Evolutionary conservation across 768 basidiomycete genomes (phyloP).

Genomic region (Mycena floridula): DNA sequence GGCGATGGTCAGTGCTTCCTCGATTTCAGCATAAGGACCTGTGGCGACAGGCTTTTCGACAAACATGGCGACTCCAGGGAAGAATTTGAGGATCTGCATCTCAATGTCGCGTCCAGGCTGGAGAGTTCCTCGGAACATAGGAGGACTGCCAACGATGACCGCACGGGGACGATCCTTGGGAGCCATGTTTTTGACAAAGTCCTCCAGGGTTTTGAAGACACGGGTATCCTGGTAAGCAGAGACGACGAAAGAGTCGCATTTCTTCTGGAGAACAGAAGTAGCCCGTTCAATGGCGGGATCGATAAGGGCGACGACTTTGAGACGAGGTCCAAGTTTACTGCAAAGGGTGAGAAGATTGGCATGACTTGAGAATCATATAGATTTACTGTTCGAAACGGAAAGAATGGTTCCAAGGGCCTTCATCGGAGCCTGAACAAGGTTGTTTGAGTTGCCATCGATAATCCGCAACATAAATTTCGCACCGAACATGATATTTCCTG

Average conservation of each 20-base stretch:
- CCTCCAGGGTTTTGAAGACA: constrained; percentile 79
- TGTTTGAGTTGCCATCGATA: background rate
- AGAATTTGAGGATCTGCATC: constrained; percentile 76
- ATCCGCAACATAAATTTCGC: too few species aligned
- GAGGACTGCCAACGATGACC: constrained; percentile 87
- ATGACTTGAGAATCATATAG: constrained; percentile 2
- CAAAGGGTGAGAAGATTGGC: constrained; percentile 1
- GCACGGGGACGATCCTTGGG: constrained; percentile 68
- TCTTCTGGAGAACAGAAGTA: constrained; percentile 73
- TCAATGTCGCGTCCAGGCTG: constrained; percentile 80
- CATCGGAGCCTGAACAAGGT: constrained; percentile 71
- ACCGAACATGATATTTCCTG: constrained; percentile 99
- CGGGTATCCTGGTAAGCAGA: constrained; percentile 89
- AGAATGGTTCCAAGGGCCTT: constrained; percentile 91
- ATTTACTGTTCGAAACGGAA: constrained; percentile 85
- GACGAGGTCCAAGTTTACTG: constrained; percentile 91
- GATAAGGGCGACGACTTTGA: constrained; percentile 92
- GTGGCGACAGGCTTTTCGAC: constrained; percentile 92
- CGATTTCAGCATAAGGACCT: constrained; percentile 62
- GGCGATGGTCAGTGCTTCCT: constrained; percentile 65
- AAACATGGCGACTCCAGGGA: constrained; percentile 87
- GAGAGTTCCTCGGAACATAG: constrained; percentile 83
- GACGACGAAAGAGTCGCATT: constrained; percentile 88
- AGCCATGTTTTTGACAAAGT: constrained; percentile 69
- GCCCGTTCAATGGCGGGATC: constrained; percentile 88